These are phyloP conservation scores for Plantago coronopus DNA, from an alignment of 305 asterid genomes.

Conservation along the genomic window DNA sequence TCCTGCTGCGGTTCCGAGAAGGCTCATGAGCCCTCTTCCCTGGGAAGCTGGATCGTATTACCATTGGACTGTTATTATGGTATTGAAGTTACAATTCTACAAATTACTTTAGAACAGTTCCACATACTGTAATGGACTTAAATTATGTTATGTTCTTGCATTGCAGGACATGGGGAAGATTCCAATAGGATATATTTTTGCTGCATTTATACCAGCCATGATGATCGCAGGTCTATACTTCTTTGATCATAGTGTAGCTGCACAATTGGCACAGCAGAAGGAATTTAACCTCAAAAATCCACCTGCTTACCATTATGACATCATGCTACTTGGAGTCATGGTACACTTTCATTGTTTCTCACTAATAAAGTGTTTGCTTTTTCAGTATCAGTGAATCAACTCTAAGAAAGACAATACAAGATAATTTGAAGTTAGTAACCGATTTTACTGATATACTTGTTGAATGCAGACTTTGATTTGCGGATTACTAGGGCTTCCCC, in stretches of 20 bases:
- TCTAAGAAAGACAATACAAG: no score
- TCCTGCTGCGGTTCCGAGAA: slow-evolving; percentile 75
- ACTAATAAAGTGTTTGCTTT: not conserved
- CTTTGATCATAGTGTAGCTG: slow-evolving; percentile 89
- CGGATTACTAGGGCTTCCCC: slow-evolving; percentile 91
- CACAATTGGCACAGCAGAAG: slow-evolving; percentile 84
- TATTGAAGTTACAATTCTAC: slow-evolving; percentile 23
- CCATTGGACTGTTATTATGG: slow-evolving; percentile 85
- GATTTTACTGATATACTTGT: slow-evolving; percentile 6
- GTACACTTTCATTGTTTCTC: slow-evolving; percentile 29
- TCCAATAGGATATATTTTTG: slow-evolving; percentile 56
- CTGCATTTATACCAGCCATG: slow-evolving; percentile 78
- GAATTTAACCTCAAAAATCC: slow-evolving; percentile 91
- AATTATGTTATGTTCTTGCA: slow-evolving; percentile 16
- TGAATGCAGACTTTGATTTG: slow-evolving; percentile 70
- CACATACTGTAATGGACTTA: not conserved
- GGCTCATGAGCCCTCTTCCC: slow-evolving; percentile 76
- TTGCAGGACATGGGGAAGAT: slow-evolving; percentile 79
- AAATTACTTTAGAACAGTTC: no score
- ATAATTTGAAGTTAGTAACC: not conserved
- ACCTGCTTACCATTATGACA: slow-evolving; percentile 77
- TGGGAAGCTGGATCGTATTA: slow-evolving; percentile 63
- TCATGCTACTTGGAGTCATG: slow-evolving; percentile 74
- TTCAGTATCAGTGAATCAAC: no score
- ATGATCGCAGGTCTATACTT: slow-evolving; percentile 92